phyloP scores from a whole-genome alignment of 192 early-diverging fungal genomes.

The Coemansia erecta region DNA sequence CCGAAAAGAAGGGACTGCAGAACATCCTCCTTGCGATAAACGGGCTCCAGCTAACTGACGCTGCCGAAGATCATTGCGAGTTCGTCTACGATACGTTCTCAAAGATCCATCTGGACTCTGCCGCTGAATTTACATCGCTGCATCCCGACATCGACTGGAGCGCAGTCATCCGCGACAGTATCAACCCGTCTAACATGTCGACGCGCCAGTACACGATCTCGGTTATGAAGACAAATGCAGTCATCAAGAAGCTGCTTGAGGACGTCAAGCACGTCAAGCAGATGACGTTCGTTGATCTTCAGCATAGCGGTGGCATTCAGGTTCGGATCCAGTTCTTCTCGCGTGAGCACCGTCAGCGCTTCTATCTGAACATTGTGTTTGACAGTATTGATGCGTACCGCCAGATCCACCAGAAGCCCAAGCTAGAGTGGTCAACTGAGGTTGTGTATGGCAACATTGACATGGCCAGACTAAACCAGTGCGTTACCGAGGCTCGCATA shows the following conservation, averaged over 20 bases:
- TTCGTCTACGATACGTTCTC: conserved; percentile 48
- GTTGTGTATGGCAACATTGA: conserved; percentile 41
- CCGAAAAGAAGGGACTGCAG: conserved; percentile 43
- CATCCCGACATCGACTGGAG: conserved; percentile 53
- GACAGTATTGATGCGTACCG: conserved; percentile 24
- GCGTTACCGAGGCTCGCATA: conserved; percentile 26
- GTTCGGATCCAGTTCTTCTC: conserved; percentile 49
- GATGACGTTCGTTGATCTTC: conserved; percentile 43
- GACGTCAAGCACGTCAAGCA: conserved; percentile 38
- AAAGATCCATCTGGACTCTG: conserved; percentile 31
- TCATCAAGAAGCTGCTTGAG: conserved; percentile 38
- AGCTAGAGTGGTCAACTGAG: conserved; percentile 40
- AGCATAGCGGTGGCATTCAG: conserved; percentile 33
- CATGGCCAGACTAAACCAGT: conserved; percentile 10
- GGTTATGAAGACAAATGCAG: conserved; percentile 43
- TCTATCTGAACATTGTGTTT: conserved; percentile 41
- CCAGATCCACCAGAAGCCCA: conserved; percentile 21
- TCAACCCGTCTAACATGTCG: conserved; percentile 8
- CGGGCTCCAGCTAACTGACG: conserved; percentile 34
- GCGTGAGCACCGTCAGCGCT: conserved; percentile 33
- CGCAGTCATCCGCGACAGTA: conserved; percentile 27
- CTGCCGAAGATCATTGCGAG: conserved; percentile 31
- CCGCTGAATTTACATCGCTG: conserved; percentile 46
- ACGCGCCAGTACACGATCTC: conserved; percentile 40
- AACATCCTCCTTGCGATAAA: conserved; percentile 46